A percentile compares a stretch with the other conserved stretches of the same genome.
Evolutionary conservation across 2,329 filamentous ascomycete species (phyloP).

Genomic region (Sporothrix dimorphospora): DNA sequence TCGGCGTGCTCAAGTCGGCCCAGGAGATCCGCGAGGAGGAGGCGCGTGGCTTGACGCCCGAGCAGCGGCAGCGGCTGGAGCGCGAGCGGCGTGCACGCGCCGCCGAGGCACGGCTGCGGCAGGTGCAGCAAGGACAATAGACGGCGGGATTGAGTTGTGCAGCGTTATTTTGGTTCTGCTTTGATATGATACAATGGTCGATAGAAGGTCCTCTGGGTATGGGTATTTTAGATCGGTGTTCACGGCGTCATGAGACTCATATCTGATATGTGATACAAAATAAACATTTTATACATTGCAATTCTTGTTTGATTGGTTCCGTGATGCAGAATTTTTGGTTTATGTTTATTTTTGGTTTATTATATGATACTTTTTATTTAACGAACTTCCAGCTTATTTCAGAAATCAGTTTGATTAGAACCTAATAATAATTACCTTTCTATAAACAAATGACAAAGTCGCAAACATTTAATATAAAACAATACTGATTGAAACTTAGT

Average conservation of each 20-base stretch:
- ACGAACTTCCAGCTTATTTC: background rate
- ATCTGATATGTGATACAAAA: background rate
- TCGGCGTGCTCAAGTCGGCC: constrained; percentile 69
- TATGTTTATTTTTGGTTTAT: background rate
- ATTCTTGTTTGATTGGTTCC: background rate
- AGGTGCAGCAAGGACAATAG: background rate
- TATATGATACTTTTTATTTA: background rate
- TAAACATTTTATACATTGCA: background rate
- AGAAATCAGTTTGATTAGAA: too few species aligned
- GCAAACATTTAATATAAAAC: too few species aligned
- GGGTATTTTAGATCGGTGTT: background rate
- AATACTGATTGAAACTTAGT: too few species aligned
- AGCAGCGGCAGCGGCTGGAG: constrained; percentile 83
- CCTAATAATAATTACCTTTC: too few species aligned
- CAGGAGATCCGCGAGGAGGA: constrained; percentile 85
- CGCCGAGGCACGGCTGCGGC: constrained; percentile 82
- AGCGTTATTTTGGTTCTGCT: background rate
- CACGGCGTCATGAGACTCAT: background rate
- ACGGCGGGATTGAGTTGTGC: background rate
- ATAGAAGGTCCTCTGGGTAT: background rate
- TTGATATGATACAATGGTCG: background rate
- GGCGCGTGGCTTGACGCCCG: constrained; percentile 78
- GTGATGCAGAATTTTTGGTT: too few species aligned
- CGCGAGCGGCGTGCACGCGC: constrained; percentile 87
- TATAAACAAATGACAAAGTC: too few species aligned